These are phyloP conservation scores for Ceratocystis variospora DNA, from an alignment of 2,329 filamentous ascomycete species.

Conservation along the genomic window DNA sequence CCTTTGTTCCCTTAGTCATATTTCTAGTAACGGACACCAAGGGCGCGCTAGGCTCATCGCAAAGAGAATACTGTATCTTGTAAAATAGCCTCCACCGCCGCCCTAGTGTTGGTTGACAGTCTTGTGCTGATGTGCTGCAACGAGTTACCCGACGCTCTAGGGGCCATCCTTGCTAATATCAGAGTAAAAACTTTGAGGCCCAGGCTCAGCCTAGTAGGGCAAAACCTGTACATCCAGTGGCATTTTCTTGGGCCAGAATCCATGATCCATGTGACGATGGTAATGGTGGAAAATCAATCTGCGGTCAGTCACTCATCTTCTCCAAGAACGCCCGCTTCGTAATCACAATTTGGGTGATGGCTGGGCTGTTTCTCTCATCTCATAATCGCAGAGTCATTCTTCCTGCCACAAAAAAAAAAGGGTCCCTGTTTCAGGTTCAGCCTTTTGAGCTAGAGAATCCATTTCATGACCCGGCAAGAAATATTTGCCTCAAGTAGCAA, in stretches of 20 bases:
- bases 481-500: not conserved
- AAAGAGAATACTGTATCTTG: not conserved
- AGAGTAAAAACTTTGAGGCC: not conserved
- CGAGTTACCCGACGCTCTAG: not conserved
- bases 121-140: not conserved
- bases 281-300: not conserved
- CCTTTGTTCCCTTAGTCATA: not conserved
- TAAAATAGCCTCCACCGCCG: not conserved
- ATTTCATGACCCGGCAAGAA: not conserved
- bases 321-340: not conserved
- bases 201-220: not conserved
- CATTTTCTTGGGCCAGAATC: not conserved
- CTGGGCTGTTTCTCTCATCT: not conserved
- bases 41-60: not conserved
- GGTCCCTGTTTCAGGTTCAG: not conserved
- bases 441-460: not conserved
- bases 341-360: not conserved
- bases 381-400: not conserved
- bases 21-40: not conserved
- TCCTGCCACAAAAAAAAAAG: not conserved
- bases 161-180: not conserved
- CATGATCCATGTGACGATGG: constrained; percentile 1
- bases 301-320: not conserved
- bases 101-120: not conserved
- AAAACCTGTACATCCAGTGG: not conserved